A percentile compares a stretch with the other conserved stretches of the same genome.
These are phyloP conservation scores for Aspergillus sparsus DNA, from an alignment of 495 filamentous ascomycete species.

Conservation along the genomic window DNA sequence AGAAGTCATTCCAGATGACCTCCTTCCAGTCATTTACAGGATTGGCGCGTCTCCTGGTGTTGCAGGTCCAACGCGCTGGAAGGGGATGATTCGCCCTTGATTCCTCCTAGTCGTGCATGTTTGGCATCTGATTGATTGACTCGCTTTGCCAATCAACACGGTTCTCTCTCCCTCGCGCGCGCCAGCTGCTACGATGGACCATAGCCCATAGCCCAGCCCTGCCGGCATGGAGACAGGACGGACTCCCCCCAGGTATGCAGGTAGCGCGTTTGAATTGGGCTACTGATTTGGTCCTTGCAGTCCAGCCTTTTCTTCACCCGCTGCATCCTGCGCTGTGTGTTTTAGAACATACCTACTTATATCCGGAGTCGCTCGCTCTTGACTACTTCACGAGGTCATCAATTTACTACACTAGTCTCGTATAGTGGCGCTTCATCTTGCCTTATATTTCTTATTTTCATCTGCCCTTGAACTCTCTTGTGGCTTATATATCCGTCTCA, in stretches of 20 bases:
- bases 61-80: constrained; percentile 17
- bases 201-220: constrained; percentile 3
- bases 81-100: constrained; percentile 24
- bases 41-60: constrained; percentile 12
- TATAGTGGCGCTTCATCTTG: background rate
- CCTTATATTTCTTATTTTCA: constrained; percentile 12
- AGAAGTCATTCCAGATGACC: constrained; percentile 8
- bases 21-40: constrained; percentile 5
- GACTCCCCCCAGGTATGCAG: constrained; percentile 23
- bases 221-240: constrained; percentile 14
- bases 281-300: constrained; percentile 24
- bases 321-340: constrained; percentile 1
- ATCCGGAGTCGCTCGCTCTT: constrained; percentile 21
- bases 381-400: constrained; percentile 18
- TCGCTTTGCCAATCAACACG: constrained; percentile 23
- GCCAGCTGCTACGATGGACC: constrained; percentile 18
- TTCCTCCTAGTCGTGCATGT: constrained; percentile 15
- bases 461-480: constrained; percentile 6
- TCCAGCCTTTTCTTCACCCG: constrained; percentile 17
- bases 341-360: constrained; percentile 9
- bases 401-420: background rate
- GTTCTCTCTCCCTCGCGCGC: constrained; percentile 20
- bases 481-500: constrained; percentile 11
- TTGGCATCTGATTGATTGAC: constrained; percentile 24
- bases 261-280: constrained; percentile 21